Conservation (phyloP, 2,329 filamentous ascomycete species). For the Hypoxylon sp. region DNA sequence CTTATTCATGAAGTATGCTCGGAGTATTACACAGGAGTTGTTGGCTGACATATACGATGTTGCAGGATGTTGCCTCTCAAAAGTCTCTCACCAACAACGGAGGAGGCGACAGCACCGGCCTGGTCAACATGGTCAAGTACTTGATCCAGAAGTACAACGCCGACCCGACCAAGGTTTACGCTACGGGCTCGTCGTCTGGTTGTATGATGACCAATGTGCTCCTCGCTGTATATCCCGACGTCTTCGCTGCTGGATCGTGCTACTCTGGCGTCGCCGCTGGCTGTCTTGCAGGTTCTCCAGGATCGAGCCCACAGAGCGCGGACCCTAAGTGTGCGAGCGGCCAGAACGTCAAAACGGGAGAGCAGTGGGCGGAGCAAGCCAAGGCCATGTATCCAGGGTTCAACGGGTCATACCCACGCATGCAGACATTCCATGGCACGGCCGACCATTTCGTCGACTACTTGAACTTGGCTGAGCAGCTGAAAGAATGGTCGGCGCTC, state of each 20-base stretch:
- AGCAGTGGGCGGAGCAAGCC: slow-evolving; percentile 42
- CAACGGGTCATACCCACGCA: slow-evolving; percentile 59
- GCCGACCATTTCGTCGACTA: slow-evolving; percentile 60
- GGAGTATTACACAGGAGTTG: too few species aligned
- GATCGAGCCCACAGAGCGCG: slow-evolving; percentile 45
- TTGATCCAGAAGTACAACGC: slow-evolving; percentile 44
- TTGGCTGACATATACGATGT: slow-evolving; percentile 16
- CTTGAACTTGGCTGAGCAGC: slow-evolving; percentile 63
- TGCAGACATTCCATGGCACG: slow-evolving; percentile 65
- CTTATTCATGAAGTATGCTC: too few species aligned
- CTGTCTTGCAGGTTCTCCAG: slow-evolving; percentile 49
- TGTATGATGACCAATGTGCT: slow-evolving; percentile 56
- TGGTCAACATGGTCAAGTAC: slow-evolving; percentile 48
- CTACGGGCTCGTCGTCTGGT: slow-evolving; percentile 46
- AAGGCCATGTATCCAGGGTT: slow-evolving; percentile 59
- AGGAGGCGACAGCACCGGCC: slow-evolving; percentile 45
- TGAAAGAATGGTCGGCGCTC: slow-evolving; percentile 61
- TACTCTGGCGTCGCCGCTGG: slow-evolving; percentile 63
- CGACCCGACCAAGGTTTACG: slow-evolving; percentile 43
- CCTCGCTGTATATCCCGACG: slow-evolving; percentile 62
- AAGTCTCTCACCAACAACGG: slow-evolving; percentile 43
- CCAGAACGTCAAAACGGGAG: slow-evolving; percentile 48
- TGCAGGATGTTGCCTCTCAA: slow-evolving; percentile 43
- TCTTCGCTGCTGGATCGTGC: slow-evolving; percentile 61
- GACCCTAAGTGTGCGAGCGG: slow-evolving; percentile 59